Conservation (phyloP, 306 rosid species). For the Trichosanthes cucumerina region DNA sequence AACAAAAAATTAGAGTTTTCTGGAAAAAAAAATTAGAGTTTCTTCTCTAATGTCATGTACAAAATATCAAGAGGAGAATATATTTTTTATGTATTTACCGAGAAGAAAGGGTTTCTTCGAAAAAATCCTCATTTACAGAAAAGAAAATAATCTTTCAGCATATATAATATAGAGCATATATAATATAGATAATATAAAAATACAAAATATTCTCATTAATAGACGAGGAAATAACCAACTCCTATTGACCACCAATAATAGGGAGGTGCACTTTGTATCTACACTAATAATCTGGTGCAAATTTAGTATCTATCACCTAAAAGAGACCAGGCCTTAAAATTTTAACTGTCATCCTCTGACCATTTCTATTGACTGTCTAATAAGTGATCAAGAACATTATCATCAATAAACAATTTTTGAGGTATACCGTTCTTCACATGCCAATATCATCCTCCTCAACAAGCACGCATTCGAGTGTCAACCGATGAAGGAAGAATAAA, state of each 20-base stretch:
- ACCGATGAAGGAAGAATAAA: neutral
- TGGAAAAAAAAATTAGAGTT: no score
- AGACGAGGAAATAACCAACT: no score
- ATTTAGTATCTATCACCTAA: neutral
- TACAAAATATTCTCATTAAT: no score
- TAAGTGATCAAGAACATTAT: neutral
- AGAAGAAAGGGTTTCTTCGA: no score
- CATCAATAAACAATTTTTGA: neutral
- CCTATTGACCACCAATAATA: neutral
- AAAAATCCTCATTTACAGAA: no score
- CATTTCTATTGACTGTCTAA: neutral
- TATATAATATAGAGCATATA: no score
- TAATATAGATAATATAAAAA: no score
- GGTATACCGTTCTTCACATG: neutral
- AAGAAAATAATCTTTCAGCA: no score
- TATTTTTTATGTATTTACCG: no score
- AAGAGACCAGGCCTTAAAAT: neutral
- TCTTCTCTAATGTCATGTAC: no score
- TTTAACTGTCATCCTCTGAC: neutral
- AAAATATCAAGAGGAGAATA: no score
- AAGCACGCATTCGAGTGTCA: neutral
- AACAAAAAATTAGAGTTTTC: no score
- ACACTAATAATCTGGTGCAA: neutral
- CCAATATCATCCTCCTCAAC: neutral
- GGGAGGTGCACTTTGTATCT: neutral